Base-by-base conservation (phyloP, 129 eudicot genomes). In the Centaurea solstitialis region DNA sequence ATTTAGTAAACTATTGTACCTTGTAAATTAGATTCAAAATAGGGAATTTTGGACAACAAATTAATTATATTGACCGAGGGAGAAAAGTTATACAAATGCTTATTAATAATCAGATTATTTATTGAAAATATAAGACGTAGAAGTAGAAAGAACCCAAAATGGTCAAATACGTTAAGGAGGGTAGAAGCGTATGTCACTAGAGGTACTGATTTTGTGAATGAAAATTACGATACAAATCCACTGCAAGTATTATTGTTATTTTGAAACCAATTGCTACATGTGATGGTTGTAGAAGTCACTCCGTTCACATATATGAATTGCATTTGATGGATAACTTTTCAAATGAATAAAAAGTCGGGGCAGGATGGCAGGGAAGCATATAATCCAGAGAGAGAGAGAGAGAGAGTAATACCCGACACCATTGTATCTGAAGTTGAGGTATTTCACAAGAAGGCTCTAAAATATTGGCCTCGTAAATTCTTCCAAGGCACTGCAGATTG, bases 391-490 rank as follows among this genome's bases (percentile, higher is more conserved):
- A 53, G 62, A 53, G 30, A 26, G 62, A 53, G 43, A 70, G 45
- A 70, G 66, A 23, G 38, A 8, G 57, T 30, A 45, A 9, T 74
- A 74, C 78, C 17, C 78, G 78, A 50, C 78, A 74, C 67, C 45
- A 28, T 47, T 53, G 67, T 13, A 23, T 74, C 35, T 11, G 78
- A 47, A 50, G 40, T 74, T 23, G 78, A 24, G 78, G 78, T 74
- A 47, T 17, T 53, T 15, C 1, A 53, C 76, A 79, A 12, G 28
- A 23, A 18, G 82, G 82, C 65, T 79, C 82, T 64, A 79, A 79
- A 79, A 79, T 23, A 17, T 79, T 64, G 3, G 53, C 0, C 23
- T 0, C 0, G 21, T 64, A 21, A 26, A 79, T 69, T 50, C 64
- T 79, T 62, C 18, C 76, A 45, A 79, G 39, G 70, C 75, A 47